phyloP scores from a whole-genome alignment of 371 early-diverging fungal species.

The Syncephalastrum contaminatum region DNA sequence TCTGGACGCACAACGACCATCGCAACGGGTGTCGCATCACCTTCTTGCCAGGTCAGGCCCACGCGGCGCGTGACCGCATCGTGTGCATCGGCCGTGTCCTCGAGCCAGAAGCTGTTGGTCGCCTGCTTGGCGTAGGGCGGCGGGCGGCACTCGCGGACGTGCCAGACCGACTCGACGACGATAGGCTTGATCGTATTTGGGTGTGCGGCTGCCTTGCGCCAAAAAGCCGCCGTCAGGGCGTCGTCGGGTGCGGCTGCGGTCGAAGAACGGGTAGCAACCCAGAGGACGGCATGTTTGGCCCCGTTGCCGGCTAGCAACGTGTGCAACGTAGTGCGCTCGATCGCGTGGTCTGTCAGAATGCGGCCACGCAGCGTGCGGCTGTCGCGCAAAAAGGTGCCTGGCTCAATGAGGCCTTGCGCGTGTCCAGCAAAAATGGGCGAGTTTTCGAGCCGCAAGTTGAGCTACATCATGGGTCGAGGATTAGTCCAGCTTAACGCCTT shows the following conservation, averaged over 20 bases:
- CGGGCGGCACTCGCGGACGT: neutral
- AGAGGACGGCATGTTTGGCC: conserved; percentile 3
- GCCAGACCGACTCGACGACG: conserved; percentile 11
- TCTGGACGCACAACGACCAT: conserved; percentile 14
- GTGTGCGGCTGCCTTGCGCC: neutral
- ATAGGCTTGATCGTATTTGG: conserved; percentile 1
- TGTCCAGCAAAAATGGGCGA: neutral
- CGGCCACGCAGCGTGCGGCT: neutral
- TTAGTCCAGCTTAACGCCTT: too few species aligned
- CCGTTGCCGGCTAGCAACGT: neutral
- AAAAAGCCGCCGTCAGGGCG: neutral
- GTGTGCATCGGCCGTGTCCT: neutral
- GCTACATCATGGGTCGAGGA: too few species aligned
- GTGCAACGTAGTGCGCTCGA: conserved; percentile 4
- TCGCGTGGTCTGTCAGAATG: neutral
- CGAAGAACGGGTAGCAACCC: conserved; percentile 1
- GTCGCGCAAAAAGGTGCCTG: too few species aligned
- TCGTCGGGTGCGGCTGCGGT: neutral
- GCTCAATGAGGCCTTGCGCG: too few species aligned
- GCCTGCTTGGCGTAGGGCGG: neutral
- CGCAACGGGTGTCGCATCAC: conserved; percentile 5
- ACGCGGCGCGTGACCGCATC: conserved; percentile 4
- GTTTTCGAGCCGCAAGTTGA: too few species aligned
- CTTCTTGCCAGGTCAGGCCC: conserved; percentile 8
- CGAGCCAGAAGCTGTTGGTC: conserved; percentile 5